These are phyloP conservation scores for Tulasnella sp. DNA, from an alignment of 768 basidiomycete species.

Conservation along the genomic window DNA sequence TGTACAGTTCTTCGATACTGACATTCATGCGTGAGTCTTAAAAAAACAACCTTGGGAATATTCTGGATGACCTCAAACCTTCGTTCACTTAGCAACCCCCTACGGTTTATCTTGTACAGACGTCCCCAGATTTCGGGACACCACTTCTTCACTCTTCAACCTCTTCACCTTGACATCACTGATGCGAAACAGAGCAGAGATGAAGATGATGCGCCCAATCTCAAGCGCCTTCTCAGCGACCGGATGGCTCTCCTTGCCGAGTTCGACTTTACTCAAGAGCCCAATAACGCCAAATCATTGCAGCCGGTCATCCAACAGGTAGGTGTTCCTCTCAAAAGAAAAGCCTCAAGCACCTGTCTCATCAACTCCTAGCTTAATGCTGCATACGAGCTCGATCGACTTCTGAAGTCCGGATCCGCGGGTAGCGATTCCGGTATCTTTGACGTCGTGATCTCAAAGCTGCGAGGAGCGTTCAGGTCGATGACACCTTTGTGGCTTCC, in stretches of 20 bases:
- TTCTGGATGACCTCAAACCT: background rate
- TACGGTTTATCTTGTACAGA: constrained; percentile 36
- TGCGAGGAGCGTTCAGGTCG: background rate
- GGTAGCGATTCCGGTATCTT: background rate
- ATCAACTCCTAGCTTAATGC: constrained; percentile 22
- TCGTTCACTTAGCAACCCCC: background rate
- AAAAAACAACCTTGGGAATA: background rate
- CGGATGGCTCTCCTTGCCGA: constrained; percentile 7
- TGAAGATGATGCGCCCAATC: constrained; percentile 18
- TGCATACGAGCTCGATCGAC: constrained; percentile 1
- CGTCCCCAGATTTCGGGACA: constrained; percentile 44
- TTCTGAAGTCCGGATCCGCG: background rate
- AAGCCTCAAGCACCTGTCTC: background rate
- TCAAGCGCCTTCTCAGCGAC: constrained; percentile 22
- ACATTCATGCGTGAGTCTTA: background rate
- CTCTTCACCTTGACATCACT: constrained; percentile 23
- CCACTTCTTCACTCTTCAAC: constrained; percentile 51
- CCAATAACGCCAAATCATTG: background rate
- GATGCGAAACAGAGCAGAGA: background rate
- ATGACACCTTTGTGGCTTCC: background rate
- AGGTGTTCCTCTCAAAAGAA: background rate
- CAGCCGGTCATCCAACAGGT: background rate
- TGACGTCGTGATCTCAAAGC: background rate
- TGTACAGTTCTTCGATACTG: background rate
- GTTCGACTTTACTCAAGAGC: constrained; percentile 12